Evolutionary conservation across 2,329 filamentous ascomycete species (phyloP), one percentile per base, ranked within the genome.

Genomic region (Blastomyces emzantsi): DNA sequence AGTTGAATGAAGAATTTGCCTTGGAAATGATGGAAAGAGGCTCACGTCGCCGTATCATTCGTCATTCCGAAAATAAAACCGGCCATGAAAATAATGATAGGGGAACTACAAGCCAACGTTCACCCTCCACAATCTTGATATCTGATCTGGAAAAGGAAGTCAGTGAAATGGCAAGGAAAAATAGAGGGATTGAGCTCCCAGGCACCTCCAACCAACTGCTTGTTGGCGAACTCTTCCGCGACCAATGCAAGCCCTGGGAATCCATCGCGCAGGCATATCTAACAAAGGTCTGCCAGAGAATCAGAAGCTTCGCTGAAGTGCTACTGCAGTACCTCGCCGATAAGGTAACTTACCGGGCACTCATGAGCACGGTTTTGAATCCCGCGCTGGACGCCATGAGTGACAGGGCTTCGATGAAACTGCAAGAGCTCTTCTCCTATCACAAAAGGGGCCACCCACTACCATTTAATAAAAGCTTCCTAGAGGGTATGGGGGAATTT

Each of bases 151-250:
- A 63, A n/a, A 36, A 41, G 7, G 25, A 61, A 30, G 39, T 22
- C 6, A 36, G 17, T 49, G 66, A 70, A 0, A 70, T 77, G 2
- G 72, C 83, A 64, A 66, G 70, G 30, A 74, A 74, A 33, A 78
- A 70, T 17, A 75, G 83, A 22, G 81, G 79, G 1, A 72, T 79
- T 8, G 86, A 89, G 69, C 73, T 88, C 0, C 82, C 83, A 0
- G 85, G 85, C 0, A 82, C 77, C 0, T 87, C 85, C 73, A 85
- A 86, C 61, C 81, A 85, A 0, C 69, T 83, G 56, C 73, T 88
- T 8, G 78, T 88, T 0, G 75, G 76, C 0, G 80, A 87, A n/a
- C 71, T 89, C 0, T 89, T 89, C 69, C 75, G 73, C 22, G 78
- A 86, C 43, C 85, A 88, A 65, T 84, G 80, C 0, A 64, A 68